Evolutionary conservation across 2,329 filamentous ascomycete species (phyloP).

Genomic region (Myriosclerotinia duriaeana): DNA sequence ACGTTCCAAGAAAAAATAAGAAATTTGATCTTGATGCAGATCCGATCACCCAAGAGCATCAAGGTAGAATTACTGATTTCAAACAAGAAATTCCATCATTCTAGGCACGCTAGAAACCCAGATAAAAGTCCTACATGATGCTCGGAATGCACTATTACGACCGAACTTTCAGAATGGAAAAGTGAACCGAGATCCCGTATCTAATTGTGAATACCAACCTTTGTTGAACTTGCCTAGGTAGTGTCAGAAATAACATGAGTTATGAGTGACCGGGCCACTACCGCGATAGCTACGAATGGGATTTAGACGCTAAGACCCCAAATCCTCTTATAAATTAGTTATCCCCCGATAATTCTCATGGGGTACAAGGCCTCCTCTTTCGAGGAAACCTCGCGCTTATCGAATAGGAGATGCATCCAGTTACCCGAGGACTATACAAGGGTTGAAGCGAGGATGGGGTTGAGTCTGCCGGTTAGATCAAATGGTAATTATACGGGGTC

Average conservation of each 20-base stretch:
- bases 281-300: background rate
- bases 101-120: conserved; percentile 30
- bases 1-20: conserved; percentile 16
- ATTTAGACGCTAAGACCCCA: background rate
- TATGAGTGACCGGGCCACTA: background rate
- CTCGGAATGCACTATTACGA: background rate
- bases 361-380: conserved; percentile 30
- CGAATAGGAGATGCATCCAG: conserved; percentile 18
- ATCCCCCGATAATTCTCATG: conserved; percentile 21
- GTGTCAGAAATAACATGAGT: background rate
- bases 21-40: conserved; percentile 31
- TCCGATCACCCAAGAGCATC: conserved; percentile 31
- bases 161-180: background rate
- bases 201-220: conserved; percentile 12
- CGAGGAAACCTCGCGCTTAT: conserved; percentile 29
- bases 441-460: background rate
- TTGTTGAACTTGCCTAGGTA: background rate
- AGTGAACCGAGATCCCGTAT: background rate
- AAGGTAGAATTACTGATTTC: conserved; percentile 30
- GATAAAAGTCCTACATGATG: conserved; percentile 20
- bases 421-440: background rate
- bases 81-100: conserved; percentile 34
- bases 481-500: background rate
- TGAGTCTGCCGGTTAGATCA: background rate
- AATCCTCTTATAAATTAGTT: background rate